Conservation (phyloP, 108 stramenopile genomes). For the Aurantiochytrium sp. region DNA sequence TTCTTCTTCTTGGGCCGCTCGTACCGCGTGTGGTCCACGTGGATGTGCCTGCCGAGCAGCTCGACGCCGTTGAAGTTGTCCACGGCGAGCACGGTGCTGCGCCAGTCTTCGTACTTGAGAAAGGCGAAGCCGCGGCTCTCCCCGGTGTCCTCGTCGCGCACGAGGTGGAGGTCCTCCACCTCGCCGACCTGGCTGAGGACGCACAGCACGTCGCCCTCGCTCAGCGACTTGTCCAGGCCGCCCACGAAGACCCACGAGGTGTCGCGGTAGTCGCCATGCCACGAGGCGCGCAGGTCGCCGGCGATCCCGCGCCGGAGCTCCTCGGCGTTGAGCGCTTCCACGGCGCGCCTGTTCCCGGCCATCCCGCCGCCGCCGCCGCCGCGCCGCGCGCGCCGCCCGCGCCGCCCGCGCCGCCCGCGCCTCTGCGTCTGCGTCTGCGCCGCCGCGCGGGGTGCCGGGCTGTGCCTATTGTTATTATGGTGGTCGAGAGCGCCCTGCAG, state of each 20-base stretch:
- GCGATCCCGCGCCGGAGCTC: neutral
- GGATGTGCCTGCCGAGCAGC: slow-evolving; percentile 74
- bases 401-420: too few relatives aligned
- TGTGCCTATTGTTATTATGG: too few relatives aligned
- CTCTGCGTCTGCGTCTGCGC: too few relatives aligned
- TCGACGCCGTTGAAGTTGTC: slow-evolving; percentile 83
- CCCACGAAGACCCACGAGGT: slow-evolving; percentile 95
- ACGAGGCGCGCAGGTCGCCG: slow-evolving; percentile 62
- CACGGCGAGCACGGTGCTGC: slow-evolving; percentile 90
- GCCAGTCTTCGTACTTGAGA: slow-evolving; percentile 81
- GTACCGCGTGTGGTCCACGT: slow-evolving; percentile 92
- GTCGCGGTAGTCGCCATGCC: slow-evolving; percentile 86
- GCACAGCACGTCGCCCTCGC: slow-evolving; percentile 94
- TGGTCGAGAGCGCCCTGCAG: too few relatives aligned
- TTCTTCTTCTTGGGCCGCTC: slow-evolving; percentile 80
- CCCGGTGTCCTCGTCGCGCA: slow-evolving; percentile 86
- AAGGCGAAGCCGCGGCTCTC: slow-evolving; percentile 81
- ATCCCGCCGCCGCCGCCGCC: neutral
- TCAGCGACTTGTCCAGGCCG: slow-evolving; percentile 73
- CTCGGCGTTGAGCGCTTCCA: neutral
- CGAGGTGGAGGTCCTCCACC: slow-evolving; percentile 86
- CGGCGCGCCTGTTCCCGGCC: neutral
- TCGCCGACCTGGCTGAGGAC: slow-evolving; percentile 82
- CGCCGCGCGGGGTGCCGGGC: too few relatives aligned
- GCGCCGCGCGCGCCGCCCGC: too few relatives aligned